Percentiles rank a stretch among this genome's conserved stretches.
Evolutionary conservation across 169 alveolate genomes (phyloP).

Genomic region (Miamiensis avidus): DNA sequence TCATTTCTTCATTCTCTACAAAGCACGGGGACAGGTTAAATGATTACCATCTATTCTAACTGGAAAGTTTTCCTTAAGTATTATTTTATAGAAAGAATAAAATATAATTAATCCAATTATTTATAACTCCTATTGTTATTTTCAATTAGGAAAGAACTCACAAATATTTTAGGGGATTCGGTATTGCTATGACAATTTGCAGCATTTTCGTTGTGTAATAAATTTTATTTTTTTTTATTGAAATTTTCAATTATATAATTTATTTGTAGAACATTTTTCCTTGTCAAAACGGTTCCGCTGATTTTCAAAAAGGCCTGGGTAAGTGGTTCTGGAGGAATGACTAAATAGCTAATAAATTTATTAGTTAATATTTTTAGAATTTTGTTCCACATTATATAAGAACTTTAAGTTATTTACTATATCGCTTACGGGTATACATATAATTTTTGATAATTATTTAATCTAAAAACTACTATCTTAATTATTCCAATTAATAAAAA

Average conservation of each 20-base stretch:
- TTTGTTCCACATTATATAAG: conserved; percentile 22
- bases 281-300: conserved; percentile 39
- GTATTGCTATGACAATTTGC: conserved; percentile 40
- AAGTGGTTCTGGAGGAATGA: conserved; percentile 10
- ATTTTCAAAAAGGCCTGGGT: conserved; percentile 41
- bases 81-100: not conserved
- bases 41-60: not conserved
- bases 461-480: conserved; percentile 40
- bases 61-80: too few species aligned
- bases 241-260: not conserved
- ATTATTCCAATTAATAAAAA: conserved; percentile 20
- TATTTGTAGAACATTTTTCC: conserved; percentile 19
- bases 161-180: conserved; percentile 20
- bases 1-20: conserved; percentile 48
- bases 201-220: conserved; percentile 33
- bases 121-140: too few species aligned
- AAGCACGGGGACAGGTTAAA: conserved; percentile 16
- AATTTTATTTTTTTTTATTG: too few species aligned
- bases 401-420: conserved; percentile 48
- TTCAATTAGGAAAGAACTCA: not conserved
- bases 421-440: conserved; percentile 32
- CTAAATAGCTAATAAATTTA: conserved; percentile 5
- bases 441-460: not conserved
- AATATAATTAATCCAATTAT: too few species aligned
- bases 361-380: conserved; percentile 18